A percentile compares a stretch with the other conserved stretches of the same genome.
Evolutionary conservation across 139 green algal species (phyloP).

Genomic region (Picochlorum sp.): DNA sequence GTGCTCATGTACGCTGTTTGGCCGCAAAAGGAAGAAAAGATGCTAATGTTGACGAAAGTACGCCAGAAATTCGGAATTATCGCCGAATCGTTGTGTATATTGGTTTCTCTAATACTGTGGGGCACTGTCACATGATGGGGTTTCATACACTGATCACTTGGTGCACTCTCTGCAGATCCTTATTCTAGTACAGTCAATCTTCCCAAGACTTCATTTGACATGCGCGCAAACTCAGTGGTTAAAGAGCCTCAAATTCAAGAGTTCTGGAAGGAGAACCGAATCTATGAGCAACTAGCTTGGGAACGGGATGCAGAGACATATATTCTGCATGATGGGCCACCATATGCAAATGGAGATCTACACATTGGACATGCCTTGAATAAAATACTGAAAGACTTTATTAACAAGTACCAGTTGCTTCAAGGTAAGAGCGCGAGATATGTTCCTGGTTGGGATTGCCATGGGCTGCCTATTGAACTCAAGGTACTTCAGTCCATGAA

Average conservation of each 20-base stretch:
- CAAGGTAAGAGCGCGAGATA: constrained; percentile 57
- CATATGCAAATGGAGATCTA: constrained; percentile 97
- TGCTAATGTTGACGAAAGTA: no score
- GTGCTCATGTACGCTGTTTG: no score
- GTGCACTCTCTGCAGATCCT: neutral
- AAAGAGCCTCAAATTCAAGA: constrained; percentile 90
- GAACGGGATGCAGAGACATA: constrained; percentile 49
- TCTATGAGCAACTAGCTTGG: constrained; percentile 61
- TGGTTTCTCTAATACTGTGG: no score
- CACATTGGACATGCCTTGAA: constrained; percentile 98
- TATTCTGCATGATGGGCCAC: constrained; percentile 96
- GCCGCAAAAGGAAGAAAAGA: no score
- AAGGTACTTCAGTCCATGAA: constrained; percentile 83
- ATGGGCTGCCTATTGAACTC: constrained; percentile 98
- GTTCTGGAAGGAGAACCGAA: constrained; percentile 66
- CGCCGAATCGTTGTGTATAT: no score
- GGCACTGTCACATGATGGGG: no score
- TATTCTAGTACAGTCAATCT: constrained; percentile 84
- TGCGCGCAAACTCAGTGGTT: constrained; percentile 83
- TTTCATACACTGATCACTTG: neutral
- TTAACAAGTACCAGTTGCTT: constrained; percentile 56
- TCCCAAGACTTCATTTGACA: constrained; percentile 85
- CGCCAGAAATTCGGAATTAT: no score
- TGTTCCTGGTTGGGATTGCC: constrained; percentile 96
- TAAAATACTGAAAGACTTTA: constrained; percentile 98